Conservation (phyloP, 208 protist genomes). For the Angomonas deanei region DNA sequence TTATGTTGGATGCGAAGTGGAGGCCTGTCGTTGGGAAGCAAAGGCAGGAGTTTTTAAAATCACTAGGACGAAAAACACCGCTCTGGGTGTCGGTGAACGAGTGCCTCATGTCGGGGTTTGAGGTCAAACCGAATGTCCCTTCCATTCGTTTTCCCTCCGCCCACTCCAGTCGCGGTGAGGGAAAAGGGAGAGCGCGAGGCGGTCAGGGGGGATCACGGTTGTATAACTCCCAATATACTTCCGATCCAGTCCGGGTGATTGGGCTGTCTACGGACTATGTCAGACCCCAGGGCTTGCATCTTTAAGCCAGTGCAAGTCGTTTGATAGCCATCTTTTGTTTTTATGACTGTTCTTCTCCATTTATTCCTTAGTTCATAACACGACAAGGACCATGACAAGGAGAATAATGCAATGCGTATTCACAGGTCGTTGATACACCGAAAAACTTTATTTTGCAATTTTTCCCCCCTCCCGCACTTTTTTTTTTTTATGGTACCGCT, state of each 20-base stretch:
- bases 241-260: slow-evolving; percentile 83
- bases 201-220: slow-evolving; percentile 26
- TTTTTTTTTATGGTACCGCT: slow-evolving; percentile 3
- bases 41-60: slow-evolving; percentile 62
- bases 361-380: too few relatives aligned
- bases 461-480: too few relatives aligned
- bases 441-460: too few relatives aligned
- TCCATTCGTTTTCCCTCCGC: slow-evolving; percentile 27
- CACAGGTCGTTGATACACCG: too few relatives aligned
- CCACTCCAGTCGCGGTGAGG: slow-evolving; percentile 10
- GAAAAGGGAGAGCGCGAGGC: neutral
- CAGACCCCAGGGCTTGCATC: slow-evolving; percentile 61
- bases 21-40: slow-evolving; percentile 81
- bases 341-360: too few relatives aligned
- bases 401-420: too few relatives aligned
- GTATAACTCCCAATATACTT: slow-evolving; percentile 87
- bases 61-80: slow-evolving; percentile 45
- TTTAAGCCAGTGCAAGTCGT: slow-evolving; percentile 20
- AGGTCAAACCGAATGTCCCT: slow-evolving; percentile 26
- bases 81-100: slow-evolving; percentile 88
- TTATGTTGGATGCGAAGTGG: slow-evolving; percentile 88
- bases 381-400: too few relatives aligned
- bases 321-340: neutral
- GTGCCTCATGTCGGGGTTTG: slow-evolving; percentile 86
- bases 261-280: slow-evolving; percentile 68